A percentile compares a stretch with the other conserved stretches of the same genome.
phyloP scores from a whole-genome alignment of 2,329 filamentous ascomycete genomes.

The Chalaropsis ovoidea region DNA sequence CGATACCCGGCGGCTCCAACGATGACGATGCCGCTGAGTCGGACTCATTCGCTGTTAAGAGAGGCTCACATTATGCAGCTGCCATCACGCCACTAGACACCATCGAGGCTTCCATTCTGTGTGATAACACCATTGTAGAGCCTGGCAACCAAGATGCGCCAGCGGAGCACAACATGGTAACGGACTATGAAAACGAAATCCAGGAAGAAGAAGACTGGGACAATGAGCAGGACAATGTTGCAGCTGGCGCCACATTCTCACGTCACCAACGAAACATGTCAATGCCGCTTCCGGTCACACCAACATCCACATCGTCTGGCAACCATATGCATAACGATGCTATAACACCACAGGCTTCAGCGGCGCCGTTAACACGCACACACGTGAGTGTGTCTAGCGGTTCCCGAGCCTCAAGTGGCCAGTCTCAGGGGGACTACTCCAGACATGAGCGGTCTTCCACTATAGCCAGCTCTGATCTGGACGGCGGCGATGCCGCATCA shows the following conservation, averaged over 20 bases:
- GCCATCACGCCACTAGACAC: constrained; percentile 21
- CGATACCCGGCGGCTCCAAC: neutral
- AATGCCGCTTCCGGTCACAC: constrained; percentile 27
- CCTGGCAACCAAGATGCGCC: constrained; percentile 18
- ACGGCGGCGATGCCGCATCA: constrained; percentile 53
- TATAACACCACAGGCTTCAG: constrained; percentile 36
- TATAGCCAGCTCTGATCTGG: constrained; percentile 59
- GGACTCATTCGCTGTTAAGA: neutral
- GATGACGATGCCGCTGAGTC: neutral
- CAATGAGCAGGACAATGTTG: neutral
- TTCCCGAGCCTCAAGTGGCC: constrained; percentile 19
- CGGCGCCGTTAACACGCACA: neutral
- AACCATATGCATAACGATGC: constrained; percentile 27
- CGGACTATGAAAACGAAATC: constrained; percentile 4
- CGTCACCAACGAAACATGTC: constrained; percentile 20
- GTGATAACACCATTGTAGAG: constrained; percentile 17
- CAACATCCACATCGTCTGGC: neutral
- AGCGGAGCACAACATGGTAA: constrained; percentile 5
- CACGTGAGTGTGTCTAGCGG: constrained; percentile 30
- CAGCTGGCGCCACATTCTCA: neutral
- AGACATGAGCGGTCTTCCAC: constrained; percentile 42
- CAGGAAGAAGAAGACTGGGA: constrained; percentile 7
- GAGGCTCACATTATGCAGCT: constrained; percentile 21
- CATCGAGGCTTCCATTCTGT: constrained; percentile 25
- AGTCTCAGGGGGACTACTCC: constrained; percentile 25